phyloP scores from a whole-genome alignment of 257 asterid species.

The Solanum paucissectum region DNA sequence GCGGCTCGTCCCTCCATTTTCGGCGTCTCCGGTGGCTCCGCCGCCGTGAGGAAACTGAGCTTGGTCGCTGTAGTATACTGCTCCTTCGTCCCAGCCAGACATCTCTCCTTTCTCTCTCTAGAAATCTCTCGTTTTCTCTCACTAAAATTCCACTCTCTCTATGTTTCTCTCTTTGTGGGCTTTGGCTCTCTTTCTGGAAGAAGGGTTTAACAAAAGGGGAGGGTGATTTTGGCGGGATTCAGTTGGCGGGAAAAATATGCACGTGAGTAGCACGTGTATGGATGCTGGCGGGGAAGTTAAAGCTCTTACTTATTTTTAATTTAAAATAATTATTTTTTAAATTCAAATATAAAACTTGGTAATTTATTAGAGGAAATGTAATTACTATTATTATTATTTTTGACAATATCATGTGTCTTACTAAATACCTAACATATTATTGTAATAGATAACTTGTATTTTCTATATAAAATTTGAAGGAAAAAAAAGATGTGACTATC shows the following conservation, averaged over 20 bases:
- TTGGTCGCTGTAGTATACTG: conserved; percentile 79
- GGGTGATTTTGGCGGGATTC: conserved; percentile 51
- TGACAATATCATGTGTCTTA: no score
- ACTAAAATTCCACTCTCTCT: not conserved
- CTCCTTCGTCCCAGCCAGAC: conserved; percentile 99
- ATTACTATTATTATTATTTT: no score
- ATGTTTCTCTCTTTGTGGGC: not conserved
- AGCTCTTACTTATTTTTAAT: not conserved
- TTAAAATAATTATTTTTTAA: no score
- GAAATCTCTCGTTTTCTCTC: not conserved
- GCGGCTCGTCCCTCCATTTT: conserved; percentile 44
- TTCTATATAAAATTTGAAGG: not conserved
- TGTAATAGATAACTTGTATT: not conserved
- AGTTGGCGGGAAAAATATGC: conserved; percentile 52
- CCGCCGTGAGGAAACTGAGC: conserved; percentile 76
- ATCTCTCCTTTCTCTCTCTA: conserved; percentile 14
- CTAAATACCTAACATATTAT: not conserved
- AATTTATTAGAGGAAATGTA: not conserved
- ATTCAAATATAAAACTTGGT: not conserved
- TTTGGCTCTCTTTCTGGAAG: not conserved
- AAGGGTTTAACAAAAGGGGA: not conserved
- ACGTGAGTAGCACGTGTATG: conserved; percentile 12
- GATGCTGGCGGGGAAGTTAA: not conserved
- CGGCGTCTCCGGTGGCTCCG: conserved; percentile 26
- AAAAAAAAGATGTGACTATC: no score